Evolutionary conservation across 306 rosid genomes (phyloP), one percentile per base, ranked within the genome.

Genomic region (Canavalia gladiata): DNA sequence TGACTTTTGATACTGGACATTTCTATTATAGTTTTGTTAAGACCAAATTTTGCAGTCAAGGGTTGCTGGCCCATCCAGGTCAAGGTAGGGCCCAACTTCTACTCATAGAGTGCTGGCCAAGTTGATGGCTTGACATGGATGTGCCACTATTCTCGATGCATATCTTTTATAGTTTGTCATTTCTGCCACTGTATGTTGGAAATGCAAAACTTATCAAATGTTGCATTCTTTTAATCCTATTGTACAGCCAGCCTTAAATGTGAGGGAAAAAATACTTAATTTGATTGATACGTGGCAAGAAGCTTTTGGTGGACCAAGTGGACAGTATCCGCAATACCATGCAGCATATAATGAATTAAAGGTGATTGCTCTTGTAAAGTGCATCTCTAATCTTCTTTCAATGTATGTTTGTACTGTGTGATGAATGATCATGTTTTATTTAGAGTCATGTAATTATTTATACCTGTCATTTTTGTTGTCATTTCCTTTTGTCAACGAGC

Each of bases 281-380:
- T 86, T 95, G 54, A 91, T 95, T 74, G 94, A 93, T 83, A 81
- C 97, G 28, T 95, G 99, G 99, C 99, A 95, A 95, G 98, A 90
- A 84, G 99, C 99, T 73, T 90, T 93, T 79, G 99, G 94, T 55
- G 98, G 98, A 9, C 86, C 88, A 51, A 81, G 81, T 66, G 98
- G 97, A 81, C 86, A 81, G 74, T 95, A 78, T 88, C 98, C 99
- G 33, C 99, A 92, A 82, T 95, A 89, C 85, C 35, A 89, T 85
- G 91, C 97, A 13, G 99, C 98, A 11, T 95, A 89, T 76, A 95
- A 85, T 87, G 99, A 92, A 78, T 72, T 93, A 64, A 90, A 83
- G 97, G 99, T 93, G 79, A 76, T 18, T 18, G 66, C 72, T 73
- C 13, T 75, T 63, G 25, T 18, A 18, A 18, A 18, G 55, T 41